Percentiles rank a stretch among this genome's conserved stretches.
These are phyloP conservation scores for Coleophoma eucalyptorum DNA, from an alignment of 2,329 filamentous ascomycete genomes.

Conservation along the genomic window DNA sequence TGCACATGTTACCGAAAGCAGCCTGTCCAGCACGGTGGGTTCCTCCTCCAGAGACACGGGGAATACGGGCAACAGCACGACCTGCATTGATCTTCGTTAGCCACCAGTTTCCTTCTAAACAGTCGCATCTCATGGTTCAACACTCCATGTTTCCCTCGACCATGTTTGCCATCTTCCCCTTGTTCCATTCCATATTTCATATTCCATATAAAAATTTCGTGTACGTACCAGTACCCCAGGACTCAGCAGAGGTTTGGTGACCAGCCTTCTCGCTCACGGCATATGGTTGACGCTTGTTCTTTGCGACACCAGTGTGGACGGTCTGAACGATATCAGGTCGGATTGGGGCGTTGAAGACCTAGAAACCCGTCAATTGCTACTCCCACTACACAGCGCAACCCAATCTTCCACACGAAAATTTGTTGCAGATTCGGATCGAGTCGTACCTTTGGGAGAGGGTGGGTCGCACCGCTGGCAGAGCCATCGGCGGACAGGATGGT, in stretches of 20 bases:
- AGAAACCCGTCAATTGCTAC: slow-evolving; percentile 12
- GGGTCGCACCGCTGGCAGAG: slow-evolving; percentile 81
- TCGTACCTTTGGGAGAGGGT: slow-evolving; percentile 73
- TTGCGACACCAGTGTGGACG: slow-evolving; percentile 97
- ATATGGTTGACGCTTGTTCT: slow-evolving; percentile 99
- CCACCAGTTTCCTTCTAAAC: slow-evolving; percentile 3
- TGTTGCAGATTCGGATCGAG: not conserved
- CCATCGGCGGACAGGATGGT: slow-evolving; percentile 97
- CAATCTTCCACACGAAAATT: not conserved
- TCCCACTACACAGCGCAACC: slow-evolving; percentile 1
- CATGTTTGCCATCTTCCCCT: not conserved
- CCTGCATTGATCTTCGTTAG: slow-evolving; percentile 46
- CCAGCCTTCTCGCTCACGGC: slow-evolving; percentile 99
- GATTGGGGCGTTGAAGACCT: slow-evolving; percentile 95
- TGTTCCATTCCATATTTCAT: slow-evolving; percentile 1
- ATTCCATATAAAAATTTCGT: slow-evolving; percentile 17
- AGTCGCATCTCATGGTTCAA: too few species aligned
- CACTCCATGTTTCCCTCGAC: too few species aligned
- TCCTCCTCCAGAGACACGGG: slow-evolving; percentile 99
- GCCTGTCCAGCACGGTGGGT: slow-evolving; percentile 99
- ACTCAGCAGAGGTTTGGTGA: slow-evolving; percentile 99
- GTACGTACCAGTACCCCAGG: slow-evolving; percentile 95
- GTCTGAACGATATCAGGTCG: slow-evolving; percentile 96
- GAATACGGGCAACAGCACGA: slow-evolving; percentile 99
- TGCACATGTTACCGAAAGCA: slow-evolving; percentile 99